These are phyloP conservation scores for Colletotrichum sp. DNA, from an alignment of 2,329 filamentous ascomycete species.

Conservation along the genomic window DNA sequence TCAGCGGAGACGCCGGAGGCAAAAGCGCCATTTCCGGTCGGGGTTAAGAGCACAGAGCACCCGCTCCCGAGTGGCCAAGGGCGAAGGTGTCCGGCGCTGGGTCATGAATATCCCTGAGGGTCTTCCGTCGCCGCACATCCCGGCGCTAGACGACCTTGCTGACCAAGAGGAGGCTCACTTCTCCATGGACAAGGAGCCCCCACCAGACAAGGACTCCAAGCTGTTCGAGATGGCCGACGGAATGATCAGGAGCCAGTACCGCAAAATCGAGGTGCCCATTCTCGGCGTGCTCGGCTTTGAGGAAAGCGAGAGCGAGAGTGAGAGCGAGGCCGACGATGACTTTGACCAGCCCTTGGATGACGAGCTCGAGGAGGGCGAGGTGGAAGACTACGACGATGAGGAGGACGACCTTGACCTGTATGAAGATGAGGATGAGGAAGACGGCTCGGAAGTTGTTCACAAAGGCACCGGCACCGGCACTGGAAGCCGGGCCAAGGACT, in stretches of 20 bases:
- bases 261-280: slow-evolving; percentile 50
- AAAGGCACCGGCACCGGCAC: slow-evolving; percentile 20
- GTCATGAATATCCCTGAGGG: slow-evolving; percentile 44
- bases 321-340: slow-evolving; percentile 27
- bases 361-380: slow-evolving; percentile 31
- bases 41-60: slow-evolving; percentile 40
- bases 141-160: slow-evolving; percentile 27
- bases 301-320: slow-evolving; percentile 46
- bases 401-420: slow-evolving; percentile 23
- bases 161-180: slow-evolving; percentile 46
- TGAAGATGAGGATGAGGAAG: slow-evolving; percentile 21
- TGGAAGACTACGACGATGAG: slow-evolving; percentile 29
- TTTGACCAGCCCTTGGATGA: slow-evolving; percentile 28
- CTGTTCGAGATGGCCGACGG: slow-evolving; percentile 50
- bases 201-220: slow-evolving; percentile 46
- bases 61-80: slow-evolving; percentile 39
- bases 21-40: slow-evolving; percentile 45
- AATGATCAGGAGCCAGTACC: slow-evolving; percentile 53
- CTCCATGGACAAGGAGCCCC: slow-evolving; percentile 43
- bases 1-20: slow-evolving; percentile 43
- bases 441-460: slow-evolving; percentile 14
- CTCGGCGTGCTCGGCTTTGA: slow-evolving; percentile 50
- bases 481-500: slow-evolving; percentile 17
- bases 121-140: slow-evolving; percentile 34
- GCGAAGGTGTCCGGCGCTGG: slow-evolving; percentile 48